Conservation (phyloP, 148 eudicot genomes). For the Silene uniflora region DNA sequence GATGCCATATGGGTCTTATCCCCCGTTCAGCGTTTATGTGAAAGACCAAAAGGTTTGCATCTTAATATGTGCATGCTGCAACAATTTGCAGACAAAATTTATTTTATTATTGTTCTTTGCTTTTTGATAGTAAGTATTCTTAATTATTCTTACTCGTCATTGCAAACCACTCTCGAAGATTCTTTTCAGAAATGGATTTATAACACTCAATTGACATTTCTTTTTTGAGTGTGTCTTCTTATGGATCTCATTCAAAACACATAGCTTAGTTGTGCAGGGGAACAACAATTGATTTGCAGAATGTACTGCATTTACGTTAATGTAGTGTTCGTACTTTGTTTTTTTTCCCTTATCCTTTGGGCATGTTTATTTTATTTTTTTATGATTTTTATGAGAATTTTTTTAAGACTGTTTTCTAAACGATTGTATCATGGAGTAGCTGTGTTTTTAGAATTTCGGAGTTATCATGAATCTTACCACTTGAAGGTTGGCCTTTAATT, state of each 20-base stretch:
- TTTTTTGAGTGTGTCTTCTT: neutral
- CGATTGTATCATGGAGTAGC: too few species aligned
- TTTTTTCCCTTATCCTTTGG: too few species aligned
- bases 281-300: neutral
- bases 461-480: too few species aligned
- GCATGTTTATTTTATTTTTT: too few species aligned
- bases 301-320: neutral
- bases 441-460: too few species aligned
- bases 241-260: neutral
- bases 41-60: conserved; percentile 84
- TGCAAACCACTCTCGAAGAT: neutral
- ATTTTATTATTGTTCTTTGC: neutral
- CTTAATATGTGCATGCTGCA: conserved; percentile 9
- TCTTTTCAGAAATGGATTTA: neutral
- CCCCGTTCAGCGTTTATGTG: conserved; percentile 64
- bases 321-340: too few species aligned
- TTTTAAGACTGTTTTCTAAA: too few species aligned
- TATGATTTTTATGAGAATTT: too few species aligned
- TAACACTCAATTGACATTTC: neutral
- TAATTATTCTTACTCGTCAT: neutral
- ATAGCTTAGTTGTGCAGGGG: neutral
- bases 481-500: too few species aligned
- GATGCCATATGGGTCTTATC: conserved; percentile 71
- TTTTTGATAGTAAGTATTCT: neutral
- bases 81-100: conserved; percentile 15